Conservation (phyloP, 2,329 filamentous ascomycete species). For the Microdochium nivale region DNA sequence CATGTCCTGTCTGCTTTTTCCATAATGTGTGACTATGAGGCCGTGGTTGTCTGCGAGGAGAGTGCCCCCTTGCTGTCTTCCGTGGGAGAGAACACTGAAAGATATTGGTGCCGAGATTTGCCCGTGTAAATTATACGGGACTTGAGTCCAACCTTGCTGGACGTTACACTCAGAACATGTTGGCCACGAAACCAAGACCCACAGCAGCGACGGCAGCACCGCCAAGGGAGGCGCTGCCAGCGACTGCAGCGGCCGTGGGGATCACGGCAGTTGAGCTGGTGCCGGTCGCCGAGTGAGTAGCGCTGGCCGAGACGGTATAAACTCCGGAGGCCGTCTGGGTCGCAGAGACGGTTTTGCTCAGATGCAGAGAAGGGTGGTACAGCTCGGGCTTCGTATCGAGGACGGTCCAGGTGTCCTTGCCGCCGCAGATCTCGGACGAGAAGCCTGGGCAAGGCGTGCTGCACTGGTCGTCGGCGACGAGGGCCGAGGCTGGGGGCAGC, state of each 20-base stretch:
- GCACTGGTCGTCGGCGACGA: constrained; percentile 42
- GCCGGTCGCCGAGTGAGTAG: neutral
- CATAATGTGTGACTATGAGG: too few relatives aligned
- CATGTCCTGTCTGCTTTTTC: too few relatives aligned
- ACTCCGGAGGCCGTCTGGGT: neutral
- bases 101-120: too few relatives aligned
- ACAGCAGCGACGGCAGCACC: neutral
- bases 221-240: neutral
- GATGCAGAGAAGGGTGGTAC: too few relatives aligned
- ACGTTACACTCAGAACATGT: neutral
- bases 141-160: too few relatives aligned
- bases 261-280: neutral
- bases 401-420: constrained; percentile 22
- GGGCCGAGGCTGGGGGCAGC: constrained; percentile 36
- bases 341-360: neutral
- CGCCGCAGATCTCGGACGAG: constrained; percentile 38
- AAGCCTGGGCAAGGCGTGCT: constrained; percentile 44
- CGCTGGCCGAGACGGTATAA: neutral
- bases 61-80: too few relatives aligned
- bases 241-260: neutral
- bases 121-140: too few relatives aligned
- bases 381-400: constrained; percentile 6
- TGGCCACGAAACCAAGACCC: neutral
- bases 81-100: too few relatives aligned
- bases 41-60: too few relatives aligned